Base-by-base conservation (phyloP, 1,139 yeast genomes). In the Saccharomyces pastorianus region DNA sequence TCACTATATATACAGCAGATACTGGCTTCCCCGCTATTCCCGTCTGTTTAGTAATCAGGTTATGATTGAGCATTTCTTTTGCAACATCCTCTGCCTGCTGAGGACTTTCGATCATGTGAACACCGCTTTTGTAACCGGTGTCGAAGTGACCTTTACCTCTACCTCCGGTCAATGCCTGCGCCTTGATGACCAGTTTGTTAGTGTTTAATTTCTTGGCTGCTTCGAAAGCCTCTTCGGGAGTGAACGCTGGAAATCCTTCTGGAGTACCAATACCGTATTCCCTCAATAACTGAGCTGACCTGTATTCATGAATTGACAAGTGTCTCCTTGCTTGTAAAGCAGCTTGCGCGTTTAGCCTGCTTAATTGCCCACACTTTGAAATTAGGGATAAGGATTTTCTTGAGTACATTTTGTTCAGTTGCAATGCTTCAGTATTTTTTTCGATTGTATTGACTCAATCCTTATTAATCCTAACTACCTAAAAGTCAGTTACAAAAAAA, bases 61-160 rank as follows among this genome's bases (percentile, higher is more conserved):
- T 90, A 79, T 90, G 95, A 72, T 84, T 81, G 69, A 93, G 79
- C 96, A 91, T 91, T 75, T 90, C 85, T 63, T 78, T 82, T 56
- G 98, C 95, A 70, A 88, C 80, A 71, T 86, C 86, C 72, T 79
- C 79, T 57, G 96, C 97, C 76, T 93, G 95, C 68, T 85, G 85
- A 51, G 97, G 85, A 55, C 95, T 79, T 58, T 85, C 79, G 66
- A 89, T 88, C 74, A 93, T 80, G 76, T 89, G 86, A 70, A 93
- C 97, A 77, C 99, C 99, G 56, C 98, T 96, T 76, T 91, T 85
- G 72, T 89, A 83, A 51, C 99, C 99, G 66, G 84, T 84, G 76
- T 90, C 97, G 65, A 93, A 91, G 75, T 88, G 91, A 61, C 99
- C 99, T 75, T 93, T 93, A 77, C 99, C 99, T 76, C 99, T 86